These are phyloP conservation scores for Fusarium albosuccineum DNA, from an alignment of 2,329 filamentous ascomycete species.

Conservation along the genomic window DNA sequence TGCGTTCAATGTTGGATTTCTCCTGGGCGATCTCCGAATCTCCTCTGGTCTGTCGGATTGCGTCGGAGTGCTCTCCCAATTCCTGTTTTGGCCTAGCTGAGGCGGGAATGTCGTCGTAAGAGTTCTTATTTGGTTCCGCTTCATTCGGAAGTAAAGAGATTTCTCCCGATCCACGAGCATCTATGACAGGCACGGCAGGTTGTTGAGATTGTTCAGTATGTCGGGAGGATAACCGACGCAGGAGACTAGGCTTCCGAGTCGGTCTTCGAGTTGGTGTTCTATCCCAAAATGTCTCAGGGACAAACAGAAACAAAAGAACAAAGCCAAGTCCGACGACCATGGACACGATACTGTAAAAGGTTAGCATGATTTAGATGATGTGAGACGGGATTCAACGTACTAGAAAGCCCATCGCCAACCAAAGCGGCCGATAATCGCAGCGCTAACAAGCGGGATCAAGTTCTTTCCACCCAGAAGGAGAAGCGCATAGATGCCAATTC, in stretches of 20 bases:
- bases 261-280: slow-evolving; percentile 70
- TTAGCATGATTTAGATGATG: not conserved
- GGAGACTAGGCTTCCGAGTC: slow-evolving; percentile 57
- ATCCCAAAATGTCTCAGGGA: slow-evolving; percentile 97
- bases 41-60: no score
- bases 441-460: slow-evolving; percentile 87
- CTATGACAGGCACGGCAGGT: slow-evolving; percentile 25
- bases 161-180: slow-evolving; percentile 1
- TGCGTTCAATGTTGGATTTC: not conserved
- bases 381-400: slow-evolving; percentile 57
- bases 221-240: slow-evolving; percentile 61
- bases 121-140: not conserved
- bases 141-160: not conserved
- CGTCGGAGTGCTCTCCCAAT: no score
- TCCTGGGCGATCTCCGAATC: not conserved
- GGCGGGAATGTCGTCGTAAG: not conserved
- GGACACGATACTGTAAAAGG: slow-evolving; percentile 74
- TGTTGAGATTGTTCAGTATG: slow-evolving; percentile 39
- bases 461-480: slow-evolving; percentile 92
- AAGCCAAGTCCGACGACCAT: slow-evolving; percentile 81
- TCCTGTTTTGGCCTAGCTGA: not conserved
- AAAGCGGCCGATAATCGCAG: slow-evolving; percentile 80
- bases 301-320: slow-evolving; percentile 84
- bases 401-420: slow-evolving; percentile 94
- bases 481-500: slow-evolving; percentile 93